Conservation (phyloP, 176 grass and related monocot genomes). For the Musa acuminata region DNA sequence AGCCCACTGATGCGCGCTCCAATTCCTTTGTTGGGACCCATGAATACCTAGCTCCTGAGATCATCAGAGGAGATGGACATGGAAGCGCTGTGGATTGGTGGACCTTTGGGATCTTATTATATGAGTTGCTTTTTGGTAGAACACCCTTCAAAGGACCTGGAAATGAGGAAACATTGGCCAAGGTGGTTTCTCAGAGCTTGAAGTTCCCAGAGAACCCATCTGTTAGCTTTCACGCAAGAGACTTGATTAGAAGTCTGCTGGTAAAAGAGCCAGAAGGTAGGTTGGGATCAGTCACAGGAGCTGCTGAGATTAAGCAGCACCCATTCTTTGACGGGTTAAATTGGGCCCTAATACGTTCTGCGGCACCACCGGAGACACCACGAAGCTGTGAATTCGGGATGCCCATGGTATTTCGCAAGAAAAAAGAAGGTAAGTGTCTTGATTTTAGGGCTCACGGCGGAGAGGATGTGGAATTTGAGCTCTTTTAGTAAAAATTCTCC, state of each 20-base stretch:
- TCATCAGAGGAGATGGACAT: constrained; percentile 73
- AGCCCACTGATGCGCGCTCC: constrained; percentile 50
- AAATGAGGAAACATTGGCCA: constrained; percentile 63
- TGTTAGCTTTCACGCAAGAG: constrained; percentile 44
- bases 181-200: constrained; percentile 60
- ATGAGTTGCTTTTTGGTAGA: constrained; percentile 58
- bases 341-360: constrained; percentile 1
- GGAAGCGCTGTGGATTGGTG: constrained; percentile 73
- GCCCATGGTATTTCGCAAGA: neutral
- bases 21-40: constrained; percentile 74
- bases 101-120: constrained; percentile 64
- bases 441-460: constrained; percentile 11
- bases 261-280: neutral
- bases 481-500: constrained; percentile 34
- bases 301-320: constrained; percentile 3
- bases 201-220: constrained; percentile 45
- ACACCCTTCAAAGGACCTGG: constrained; percentile 60
- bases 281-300: constrained; percentile 1
- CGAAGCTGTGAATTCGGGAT: neutral
- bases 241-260: constrained; percentile 55
- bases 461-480: constrained; percentile 53
- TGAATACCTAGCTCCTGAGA: constrained; percentile 68
- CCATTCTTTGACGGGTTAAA: neutral
- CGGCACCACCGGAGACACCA: neutral
- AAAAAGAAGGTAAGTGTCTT: constrained; percentile 5